phyloP scores from a whole-genome alignment of 805 yeast species.

The Cyberlindnera saturnus region DNA sequence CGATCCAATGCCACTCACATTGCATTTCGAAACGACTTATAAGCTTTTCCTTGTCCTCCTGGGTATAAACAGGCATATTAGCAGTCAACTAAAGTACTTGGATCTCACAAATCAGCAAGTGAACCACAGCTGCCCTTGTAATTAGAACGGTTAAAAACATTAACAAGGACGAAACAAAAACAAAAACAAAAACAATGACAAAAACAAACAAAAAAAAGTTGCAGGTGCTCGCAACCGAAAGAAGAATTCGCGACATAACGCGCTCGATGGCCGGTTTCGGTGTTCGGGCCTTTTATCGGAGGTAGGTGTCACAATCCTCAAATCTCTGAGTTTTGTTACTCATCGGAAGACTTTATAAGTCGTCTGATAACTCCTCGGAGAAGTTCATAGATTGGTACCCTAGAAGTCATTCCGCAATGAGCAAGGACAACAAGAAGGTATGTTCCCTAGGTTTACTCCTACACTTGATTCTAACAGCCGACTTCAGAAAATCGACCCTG shows the following conservation, averaged over 20 bases:
- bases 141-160: neutral
- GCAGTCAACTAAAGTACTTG: too few species aligned
- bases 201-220: too few species aligned
- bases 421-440: constrained; percentile 1
- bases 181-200: too few species aligned
- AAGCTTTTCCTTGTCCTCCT: constrained; percentile 10
- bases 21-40: constrained; percentile 19
- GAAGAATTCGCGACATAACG: too few species aligned
- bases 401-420: too few species aligned
- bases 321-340: too few species aligned
- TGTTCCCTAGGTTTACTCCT: neutral
- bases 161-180: too few species aligned
- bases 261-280: neutral
- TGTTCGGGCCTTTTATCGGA: neutral
- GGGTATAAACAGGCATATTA: neutral
- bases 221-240: too few species aligned
- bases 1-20: constrained; percentile 11
- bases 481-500: constrained; percentile 49
- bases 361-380: too few species aligned
- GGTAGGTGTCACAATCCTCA: too few species aligned
- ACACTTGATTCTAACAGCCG: neutral
- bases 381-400: too few species aligned
- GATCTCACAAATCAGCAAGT: neutral
- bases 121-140: neutral
- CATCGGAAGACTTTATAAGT: too few species aligned